phyloP scores from a whole-genome alignment of 352 stramenopile species.

The Thraustotheca clavata region DNA sequence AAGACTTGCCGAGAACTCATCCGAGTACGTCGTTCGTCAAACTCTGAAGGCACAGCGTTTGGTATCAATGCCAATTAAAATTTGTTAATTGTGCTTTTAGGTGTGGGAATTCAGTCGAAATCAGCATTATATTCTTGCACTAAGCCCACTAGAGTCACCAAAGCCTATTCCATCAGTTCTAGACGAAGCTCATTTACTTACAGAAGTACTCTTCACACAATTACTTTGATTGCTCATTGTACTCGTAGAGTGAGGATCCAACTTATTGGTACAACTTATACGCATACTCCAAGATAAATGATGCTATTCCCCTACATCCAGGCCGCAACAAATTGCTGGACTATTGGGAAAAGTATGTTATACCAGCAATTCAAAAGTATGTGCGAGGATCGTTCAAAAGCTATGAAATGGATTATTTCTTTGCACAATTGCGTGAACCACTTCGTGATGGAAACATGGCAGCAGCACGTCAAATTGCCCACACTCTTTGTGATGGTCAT shows the following conservation, averaged over 20 bases:
- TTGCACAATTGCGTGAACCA: constrained; percentile 66
- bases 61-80: not conserved
- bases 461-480: constrained; percentile 69
- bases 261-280: constrained; percentile 63
- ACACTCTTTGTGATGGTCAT: constrained; percentile 69
- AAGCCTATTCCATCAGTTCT: not conserved
- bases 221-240: not conserved
- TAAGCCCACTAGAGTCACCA: not conserved
- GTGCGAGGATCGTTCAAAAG: constrained; percentile 75
- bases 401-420: constrained; percentile 85
- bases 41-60: not conserved
- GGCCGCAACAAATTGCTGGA: constrained; percentile 74
- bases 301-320: constrained; percentile 50
- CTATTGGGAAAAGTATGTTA: constrained; percentile 81
- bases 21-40: constrained; percentile 11
- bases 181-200: not conserved
- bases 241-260: constrained; percentile 5
- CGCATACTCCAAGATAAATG: constrained; percentile 45
- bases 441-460: constrained; percentile 63
- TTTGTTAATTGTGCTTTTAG: not conserved
- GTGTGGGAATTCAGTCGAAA: not conserved
- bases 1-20: constrained; percentile 47
- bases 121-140: constrained; percentile 11
- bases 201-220: not conserved
- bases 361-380: constrained; percentile 73